Evolutionary conservation across 768 basidiomycete genomes (phyloP).

Genomic region (Coprinopsis sp.): DNA sequence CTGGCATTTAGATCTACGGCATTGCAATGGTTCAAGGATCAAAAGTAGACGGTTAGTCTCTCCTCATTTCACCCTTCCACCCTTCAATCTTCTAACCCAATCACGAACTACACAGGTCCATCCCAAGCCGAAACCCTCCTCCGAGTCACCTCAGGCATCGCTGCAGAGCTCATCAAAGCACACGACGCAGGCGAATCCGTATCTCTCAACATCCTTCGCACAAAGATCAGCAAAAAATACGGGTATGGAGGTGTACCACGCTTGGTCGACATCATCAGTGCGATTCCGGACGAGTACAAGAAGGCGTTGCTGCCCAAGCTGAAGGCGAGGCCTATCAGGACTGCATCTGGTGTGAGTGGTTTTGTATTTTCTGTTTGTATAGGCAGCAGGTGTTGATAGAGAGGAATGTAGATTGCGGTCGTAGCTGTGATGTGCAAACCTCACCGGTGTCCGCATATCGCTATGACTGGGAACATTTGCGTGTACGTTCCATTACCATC

Average conservation of each 20-base stretch:
- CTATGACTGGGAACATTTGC: constrained; percentile 99
- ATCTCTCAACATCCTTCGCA: constrained; percentile 83
- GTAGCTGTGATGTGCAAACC: constrained; percentile 99
- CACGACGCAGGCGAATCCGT: constrained; percentile 74
- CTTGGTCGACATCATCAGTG: constrained; percentile 96
- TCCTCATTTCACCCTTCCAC: background rate
- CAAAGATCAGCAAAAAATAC: constrained; percentile 87
- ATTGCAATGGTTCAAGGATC: no score
- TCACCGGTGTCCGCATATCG: constrained; percentile 98
- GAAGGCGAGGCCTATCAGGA: constrained; percentile 90
- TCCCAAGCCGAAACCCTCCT: constrained; percentile 90
- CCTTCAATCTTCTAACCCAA: background rate
- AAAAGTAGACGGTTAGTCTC: no score
- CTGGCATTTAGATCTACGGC: no score
- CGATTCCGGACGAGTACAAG: constrained; percentile 96
- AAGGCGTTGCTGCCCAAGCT: constrained; percentile 85
- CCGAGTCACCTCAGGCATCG: constrained; percentile 91
- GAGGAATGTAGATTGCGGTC: constrained; percentile 73
- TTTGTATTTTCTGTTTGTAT: background rate
- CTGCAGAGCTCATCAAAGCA: constrained; percentile 86
- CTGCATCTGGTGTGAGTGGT: constrained; percentile 84
- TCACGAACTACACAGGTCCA: constrained; percentile 43
- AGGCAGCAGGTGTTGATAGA: constrained; percentile 1
- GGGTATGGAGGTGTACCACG: constrained; percentile 83
- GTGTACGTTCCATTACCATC: constrained; percentile 53